Percentiles rank a stretch among this genome's conserved stretches.
phyloP scores from a whole-genome alignment of 1,139 yeast species.

The Saccharomycopsis hybrid region DNA sequence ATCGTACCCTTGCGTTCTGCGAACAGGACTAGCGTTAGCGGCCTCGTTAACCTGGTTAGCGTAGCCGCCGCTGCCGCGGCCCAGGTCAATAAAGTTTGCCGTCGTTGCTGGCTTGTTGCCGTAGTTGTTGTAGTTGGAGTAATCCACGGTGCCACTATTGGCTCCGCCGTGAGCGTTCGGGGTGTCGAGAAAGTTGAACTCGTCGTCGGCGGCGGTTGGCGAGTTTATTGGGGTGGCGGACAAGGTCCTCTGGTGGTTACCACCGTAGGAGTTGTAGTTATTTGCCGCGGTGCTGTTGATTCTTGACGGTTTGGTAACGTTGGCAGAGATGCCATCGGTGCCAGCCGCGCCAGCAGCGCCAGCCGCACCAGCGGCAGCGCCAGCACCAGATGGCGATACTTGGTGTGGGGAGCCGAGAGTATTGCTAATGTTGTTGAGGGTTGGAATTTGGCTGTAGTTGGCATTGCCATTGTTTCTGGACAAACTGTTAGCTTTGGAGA shows the following conservation, averaged over 20 bases:
- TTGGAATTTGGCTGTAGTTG: neutral
- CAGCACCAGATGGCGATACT: neutral
- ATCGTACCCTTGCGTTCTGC: too few species aligned
- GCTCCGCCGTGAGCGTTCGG: constrained; percentile 1
- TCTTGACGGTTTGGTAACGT: neutral
- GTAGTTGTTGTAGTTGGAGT: constrained; percentile 2
- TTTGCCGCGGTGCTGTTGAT: neutral
- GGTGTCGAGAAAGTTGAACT: constrained; percentile 10
- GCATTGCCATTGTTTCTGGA: neutral
- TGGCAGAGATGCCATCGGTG: too few species aligned
- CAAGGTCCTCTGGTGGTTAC: constrained; percentile 12
- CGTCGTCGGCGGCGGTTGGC: constrained; percentile 12
- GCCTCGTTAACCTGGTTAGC: too few species aligned
- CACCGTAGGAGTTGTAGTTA: neutral
- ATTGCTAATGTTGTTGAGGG: neutral
- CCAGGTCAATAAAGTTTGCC: neutral
- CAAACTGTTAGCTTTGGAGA: constrained; percentile 7
- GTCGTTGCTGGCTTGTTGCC: neutral
- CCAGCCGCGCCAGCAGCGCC: too few species aligned
- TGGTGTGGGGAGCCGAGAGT: neutral
- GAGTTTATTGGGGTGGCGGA: constrained; percentile 14
- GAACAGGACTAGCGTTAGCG: too few species aligned
- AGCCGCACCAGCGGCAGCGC: neutral
- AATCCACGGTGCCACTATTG: constrained; percentile 1
- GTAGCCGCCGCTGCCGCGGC: neutral